Percentiles rank a stretch among this genome's conserved stretches.
Conservation (phyloP, 2,329 filamentous ascomycete species). For the Erysiphe pulchra region DNA sequence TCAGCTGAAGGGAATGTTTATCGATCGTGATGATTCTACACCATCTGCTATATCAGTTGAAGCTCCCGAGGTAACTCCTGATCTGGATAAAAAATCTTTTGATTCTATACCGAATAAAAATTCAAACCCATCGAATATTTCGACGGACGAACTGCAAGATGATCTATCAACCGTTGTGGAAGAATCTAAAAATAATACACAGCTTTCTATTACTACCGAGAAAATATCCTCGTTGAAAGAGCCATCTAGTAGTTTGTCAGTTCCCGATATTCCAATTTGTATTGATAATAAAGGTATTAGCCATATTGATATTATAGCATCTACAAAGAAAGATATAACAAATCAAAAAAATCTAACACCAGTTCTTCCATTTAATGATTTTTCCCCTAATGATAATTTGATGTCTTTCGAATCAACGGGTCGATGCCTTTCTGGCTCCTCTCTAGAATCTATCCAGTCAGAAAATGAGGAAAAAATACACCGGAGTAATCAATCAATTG, state of each 20-base stretch:
- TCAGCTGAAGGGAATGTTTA: slow-evolving; percentile 84
- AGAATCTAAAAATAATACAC: slow-evolving; percentile 15
- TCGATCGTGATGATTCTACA: slow-evolving; percentile 56
- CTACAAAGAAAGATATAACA: slow-evolving; percentile 2
- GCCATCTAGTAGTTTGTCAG: slow-evolving; percentile 2
- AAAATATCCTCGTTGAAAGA: background rate
- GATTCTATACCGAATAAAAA: slow-evolving; percentile 10
- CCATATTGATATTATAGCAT: slow-evolving; percentile 32
- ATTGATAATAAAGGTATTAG: slow-evolving; percentile 26
- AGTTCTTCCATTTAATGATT: slow-evolving; percentile 2
- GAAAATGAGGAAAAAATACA: slow-evolving; percentile 12
- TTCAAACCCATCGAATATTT: slow-evolving; percentile 17
- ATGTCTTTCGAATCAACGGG: slow-evolving; percentile 1
- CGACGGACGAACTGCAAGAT: slow-evolving; percentile 34
- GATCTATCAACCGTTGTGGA: slow-evolving; percentile 39
- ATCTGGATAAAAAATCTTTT: slow-evolving; percentile 20
- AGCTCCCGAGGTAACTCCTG: slow-evolving; percentile 26
- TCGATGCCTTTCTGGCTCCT: slow-evolving; percentile 1
- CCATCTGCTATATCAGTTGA: slow-evolving; percentile 48
- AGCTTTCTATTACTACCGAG: background rate
- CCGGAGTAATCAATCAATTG: slow-evolving; percentile 4
- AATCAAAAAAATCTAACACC: slow-evolving; percentile 1
- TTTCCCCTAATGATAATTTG: slow-evolving; percentile 2
- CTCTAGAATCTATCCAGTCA: slow-evolving; percentile 7
- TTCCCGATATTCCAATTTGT: slow-evolving; percentile 1